A percentile compares a stretch with the other conserved stretches of the same genome.
Conservation (phyloP, 805 yeast species). For the Saccharomyces mikatae region DNA sequence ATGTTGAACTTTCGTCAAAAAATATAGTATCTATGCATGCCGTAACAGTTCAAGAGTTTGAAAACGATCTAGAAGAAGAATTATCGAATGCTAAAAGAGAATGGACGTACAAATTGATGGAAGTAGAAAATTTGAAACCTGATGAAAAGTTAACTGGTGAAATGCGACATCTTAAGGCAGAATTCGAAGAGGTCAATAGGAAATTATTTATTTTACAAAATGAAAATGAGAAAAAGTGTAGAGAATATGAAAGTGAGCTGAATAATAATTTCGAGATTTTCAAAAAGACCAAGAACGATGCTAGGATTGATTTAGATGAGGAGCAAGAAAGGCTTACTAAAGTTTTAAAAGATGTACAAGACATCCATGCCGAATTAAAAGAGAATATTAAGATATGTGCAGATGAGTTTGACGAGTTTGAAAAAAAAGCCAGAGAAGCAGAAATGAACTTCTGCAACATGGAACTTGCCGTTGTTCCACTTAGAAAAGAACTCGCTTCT, state of each 20-base stretch:
- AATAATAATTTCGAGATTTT: conserved; percentile 19
- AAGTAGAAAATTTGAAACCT: conserved; percentile 25
- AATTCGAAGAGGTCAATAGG: conserved; percentile 14
- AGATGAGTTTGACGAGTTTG: conserved; percentile 8
- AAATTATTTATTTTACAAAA: conserved; percentile 8
- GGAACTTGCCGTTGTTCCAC: conserved; percentile 8
- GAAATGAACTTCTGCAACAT: conserved; percentile 1
- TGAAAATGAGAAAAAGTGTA: conserved; percentile 9
- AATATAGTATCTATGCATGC: conserved; percentile 19
- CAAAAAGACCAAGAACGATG: conserved; percentile 18
- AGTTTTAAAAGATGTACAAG: conserved; percentile 5
- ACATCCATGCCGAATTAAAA: conserved; percentile 14
- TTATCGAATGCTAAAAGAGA: conserved; percentile 10
- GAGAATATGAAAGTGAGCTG: conserved; percentile 8
- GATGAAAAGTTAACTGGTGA: conserved; percentile 25
- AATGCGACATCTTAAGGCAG: conserved; percentile 21
- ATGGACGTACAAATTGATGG: conserved; percentile 18
- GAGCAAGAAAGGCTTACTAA: conserved; percentile 11
- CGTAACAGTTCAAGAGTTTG: conserved; percentile 17
- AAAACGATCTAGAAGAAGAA: conserved; percentile 16
- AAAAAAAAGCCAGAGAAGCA: conserved; percentile 7
- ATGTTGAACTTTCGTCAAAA: conserved; percentile 15
- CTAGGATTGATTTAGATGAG: conserved; percentile 7
- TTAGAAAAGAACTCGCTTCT: conserved; percentile 16
- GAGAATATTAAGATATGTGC: conserved; percentile 18